Base-by-base conservation (phyloP, 495 filamentous ascomycete genomes). In the Thermochaetoides thermophila region DNA sequence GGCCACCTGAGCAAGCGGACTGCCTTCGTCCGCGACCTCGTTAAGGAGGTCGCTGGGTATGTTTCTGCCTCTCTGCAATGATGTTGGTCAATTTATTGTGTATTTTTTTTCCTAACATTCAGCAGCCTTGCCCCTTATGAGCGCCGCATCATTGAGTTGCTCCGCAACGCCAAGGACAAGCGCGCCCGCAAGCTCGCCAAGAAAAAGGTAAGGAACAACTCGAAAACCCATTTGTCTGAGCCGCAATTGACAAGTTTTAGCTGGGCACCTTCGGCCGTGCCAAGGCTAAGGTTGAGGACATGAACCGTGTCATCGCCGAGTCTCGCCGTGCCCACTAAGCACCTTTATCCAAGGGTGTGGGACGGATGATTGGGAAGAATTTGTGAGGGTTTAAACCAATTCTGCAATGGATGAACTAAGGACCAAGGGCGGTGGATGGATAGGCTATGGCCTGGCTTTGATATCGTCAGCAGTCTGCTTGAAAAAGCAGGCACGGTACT, bases 81-180 rank as follows among this genome's bases (percentile, higher is more conserved):
- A n/a, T n/a, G n/a, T n/a, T n/a, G n/a, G n/a, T n/a, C n/a, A n/a
- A n/a, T n/a, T n/a, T n/a, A n/a, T n/a, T n/a, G n/a, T n/a, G n/a
- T n/a, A n/a, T n/a, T n/a, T n/a, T n/a, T n/a, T n/a, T n/a, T n/a
- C n/a, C 11, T 5, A 15, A 31, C 17, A 12, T 13, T 5, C 14
- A 50, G 38, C 34, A 53, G 42, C 62, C 82, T 94, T 51, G 85
- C 87, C 46, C 86, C 86, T 52, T 95, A 95, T 59, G 89, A 97
- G 73, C 85, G 86, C 61, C 85, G 89, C 53, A 81, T 97, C 57
- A 92, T 96, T 62, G 91, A 97, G 75, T 71, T 97, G 49, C 78
- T 97, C 61, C 83, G 89, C 50, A 97, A 96, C 75, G 76, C 77
- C 71, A 93, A 94, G 70, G 89, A 97, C 64, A 97, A 97, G 81